These are phyloP conservation scores for Coniferiporia weirii DNA, from an alignment of 1,284 basidiomycete genomes.

Conservation along the genomic window DNA sequence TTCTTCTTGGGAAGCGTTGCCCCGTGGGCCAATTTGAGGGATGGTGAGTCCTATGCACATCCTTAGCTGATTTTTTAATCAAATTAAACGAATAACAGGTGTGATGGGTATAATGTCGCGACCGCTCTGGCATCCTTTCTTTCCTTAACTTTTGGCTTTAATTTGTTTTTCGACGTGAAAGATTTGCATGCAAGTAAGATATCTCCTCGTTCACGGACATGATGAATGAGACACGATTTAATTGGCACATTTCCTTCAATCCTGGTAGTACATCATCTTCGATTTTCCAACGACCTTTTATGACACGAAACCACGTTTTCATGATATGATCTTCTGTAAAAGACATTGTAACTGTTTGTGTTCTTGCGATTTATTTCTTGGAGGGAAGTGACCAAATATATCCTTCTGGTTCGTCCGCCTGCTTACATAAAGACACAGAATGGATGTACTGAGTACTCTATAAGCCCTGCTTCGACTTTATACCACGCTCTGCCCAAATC, in stretches of 20 bases:
- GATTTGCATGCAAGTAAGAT: constrained; percentile 54
- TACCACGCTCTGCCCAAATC: too few species aligned
- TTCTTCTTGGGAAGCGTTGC: constrained; percentile 56
- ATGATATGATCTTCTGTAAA: too few species aligned
- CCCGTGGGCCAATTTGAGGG: constrained; percentile 55
- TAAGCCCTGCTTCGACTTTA: too few species aligned
- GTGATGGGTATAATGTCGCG: constrained; percentile 63
- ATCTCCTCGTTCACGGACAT: constrained; percentile 41
- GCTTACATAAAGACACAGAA: too few species aligned
- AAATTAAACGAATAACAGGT: constrained; percentile 37
- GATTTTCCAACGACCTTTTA: background rate
- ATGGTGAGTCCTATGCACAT: constrained; percentile 43
- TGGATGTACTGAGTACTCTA: too few species aligned
- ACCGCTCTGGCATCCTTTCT: constrained; percentile 55
- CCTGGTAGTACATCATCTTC: background rate
- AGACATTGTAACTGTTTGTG: too few species aligned
- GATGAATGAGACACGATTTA: background rate
- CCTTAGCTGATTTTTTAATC: background rate
- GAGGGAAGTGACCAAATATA: too few species aligned
- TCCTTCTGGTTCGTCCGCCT: too few species aligned
- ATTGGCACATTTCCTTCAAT: background rate
- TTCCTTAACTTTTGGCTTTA: constrained; percentile 47
- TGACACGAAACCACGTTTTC: background rate
- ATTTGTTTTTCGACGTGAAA: constrained; percentile 59
- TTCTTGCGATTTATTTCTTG: too few species aligned